These are phyloP conservation scores for Acorus calamus DNA, from an alignment of 106 monocot genomes.

Conservation along the genomic window DNA sequence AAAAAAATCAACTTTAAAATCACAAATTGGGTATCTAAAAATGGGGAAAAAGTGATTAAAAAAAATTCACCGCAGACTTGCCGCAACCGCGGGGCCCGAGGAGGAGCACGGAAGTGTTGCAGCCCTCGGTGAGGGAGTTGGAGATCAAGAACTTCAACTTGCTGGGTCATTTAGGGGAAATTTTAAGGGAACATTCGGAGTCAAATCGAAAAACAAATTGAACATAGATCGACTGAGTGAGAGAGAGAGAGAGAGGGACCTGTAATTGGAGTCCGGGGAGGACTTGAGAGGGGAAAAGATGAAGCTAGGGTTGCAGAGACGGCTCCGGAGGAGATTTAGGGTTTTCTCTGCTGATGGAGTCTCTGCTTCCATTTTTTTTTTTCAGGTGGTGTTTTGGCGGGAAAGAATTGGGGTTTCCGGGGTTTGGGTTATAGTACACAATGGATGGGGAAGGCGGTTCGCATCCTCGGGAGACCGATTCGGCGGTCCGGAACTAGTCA, in stretches of 20 bases:
- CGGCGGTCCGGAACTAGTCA: too few relatives aligned
- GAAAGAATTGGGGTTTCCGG: too few relatives aligned
- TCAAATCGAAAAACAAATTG: neutral
- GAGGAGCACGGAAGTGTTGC: slow-evolving; percentile 85
- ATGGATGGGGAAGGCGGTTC: too few relatives aligned
- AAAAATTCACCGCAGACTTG: slow-evolving; percentile 47
- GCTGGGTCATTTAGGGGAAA: slow-evolving; percentile 18
- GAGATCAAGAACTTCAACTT: slow-evolving; percentile 75
- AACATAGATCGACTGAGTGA: neutral
- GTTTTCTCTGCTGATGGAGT: too few relatives aligned
- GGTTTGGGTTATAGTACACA: too few relatives aligned
- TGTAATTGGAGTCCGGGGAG: slow-evolving; percentile 64
- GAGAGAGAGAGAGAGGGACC: slow-evolving; percentile 15
- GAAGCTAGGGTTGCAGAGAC: slow-evolving; percentile 54
- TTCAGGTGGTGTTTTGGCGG: too few relatives aligned
- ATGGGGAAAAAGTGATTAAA: neutral
- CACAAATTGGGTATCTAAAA: neutral
- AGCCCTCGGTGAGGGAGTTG: slow-evolving; percentile 56
- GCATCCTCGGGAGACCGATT: too few relatives aligned
- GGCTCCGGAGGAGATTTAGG: slow-evolving; percentile 42
- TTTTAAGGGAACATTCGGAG: neutral
- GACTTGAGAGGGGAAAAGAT: slow-evolving; percentile 46
- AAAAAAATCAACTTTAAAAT: neutral
- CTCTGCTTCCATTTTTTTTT: neutral
- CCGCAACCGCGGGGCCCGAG: slow-evolving; percentile 84